These are phyloP conservation scores for Cladosporium sp. DNA, from an alignment of 2,329 filamentous ascomycete genomes.

Conservation along the genomic window DNA sequence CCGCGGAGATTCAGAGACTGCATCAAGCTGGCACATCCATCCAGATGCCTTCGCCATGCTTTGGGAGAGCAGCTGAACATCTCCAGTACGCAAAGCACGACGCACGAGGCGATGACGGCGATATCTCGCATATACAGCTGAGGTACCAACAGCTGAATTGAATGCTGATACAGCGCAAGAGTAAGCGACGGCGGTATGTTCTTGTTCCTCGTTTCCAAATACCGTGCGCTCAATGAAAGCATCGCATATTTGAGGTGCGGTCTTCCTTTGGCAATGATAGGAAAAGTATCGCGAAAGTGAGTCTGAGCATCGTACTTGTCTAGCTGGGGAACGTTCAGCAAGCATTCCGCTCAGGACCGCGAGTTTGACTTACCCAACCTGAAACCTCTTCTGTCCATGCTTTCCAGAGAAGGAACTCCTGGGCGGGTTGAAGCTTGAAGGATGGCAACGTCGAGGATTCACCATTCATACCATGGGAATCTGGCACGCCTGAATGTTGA, in stretches of 20 bases:
- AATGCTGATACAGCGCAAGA: constrained; percentile 46
- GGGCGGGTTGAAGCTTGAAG: constrained; percentile 8
- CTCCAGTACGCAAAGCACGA: constrained; percentile 40
- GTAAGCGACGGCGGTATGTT: constrained; percentile 40
- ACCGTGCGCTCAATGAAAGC: constrained; percentile 45
- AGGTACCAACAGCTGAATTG: constrained; percentile 37
- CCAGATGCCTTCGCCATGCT: constrained; percentile 48
- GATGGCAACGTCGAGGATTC: too few relatives aligned
- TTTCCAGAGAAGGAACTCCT: constrained; percentile 16
- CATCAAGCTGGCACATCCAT: constrained; percentile 48
- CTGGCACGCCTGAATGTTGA: too few relatives aligned
- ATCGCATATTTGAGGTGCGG: constrained; percentile 41
- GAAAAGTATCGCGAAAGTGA: constrained; percentile 44
- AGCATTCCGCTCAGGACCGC: not conserved
- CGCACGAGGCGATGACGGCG: constrained; percentile 39
- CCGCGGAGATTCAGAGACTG: constrained; percentile 44
- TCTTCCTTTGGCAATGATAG: constrained; percentile 39
- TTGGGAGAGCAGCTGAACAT: constrained; percentile 39
- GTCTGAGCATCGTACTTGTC: constrained; percentile 49
- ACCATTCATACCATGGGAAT: too few relatives aligned
- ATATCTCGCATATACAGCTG: constrained; percentile 36
- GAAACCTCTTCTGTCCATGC: constrained; percentile 47
- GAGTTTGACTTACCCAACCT: constrained; percentile 30
- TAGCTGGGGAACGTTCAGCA: constrained; percentile 27
- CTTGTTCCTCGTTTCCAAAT: constrained; percentile 43